Base-by-base conservation (phyloP, 1,284 basidiomycete species). In the Cryptococcus depauperatus region DNA sequence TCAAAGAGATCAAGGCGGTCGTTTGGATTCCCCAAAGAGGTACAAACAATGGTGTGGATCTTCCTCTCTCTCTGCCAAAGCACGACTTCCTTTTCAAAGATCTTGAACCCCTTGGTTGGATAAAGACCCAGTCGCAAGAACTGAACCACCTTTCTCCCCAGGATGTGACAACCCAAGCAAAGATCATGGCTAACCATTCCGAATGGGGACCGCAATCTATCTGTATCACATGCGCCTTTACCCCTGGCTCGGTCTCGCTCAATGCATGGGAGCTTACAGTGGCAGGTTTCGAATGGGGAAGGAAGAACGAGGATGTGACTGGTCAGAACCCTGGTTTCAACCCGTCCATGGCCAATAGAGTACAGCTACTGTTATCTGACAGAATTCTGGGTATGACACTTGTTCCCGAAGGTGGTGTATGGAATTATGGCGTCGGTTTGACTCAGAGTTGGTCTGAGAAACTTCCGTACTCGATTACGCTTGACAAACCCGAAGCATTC, bases 1-100 rank as follows among this genome's bases (percentile, higher is more conserved):
- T 98, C 56, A 96, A 97, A 75, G 95, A 99, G 75, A 86, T 99
- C 73, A 95, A 93, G 77, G 91, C 90, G 18, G 77, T 98, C 37
- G 91, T 82, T 9, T 95, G 91, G 85, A 81, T 92, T 22, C 95
- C 95, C 25, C 95, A 99, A 70, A 81, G 92, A 37, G 93, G 95
- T 37, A 92, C 85, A 62, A 95, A 96, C 71, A 93, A 86, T 67
- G 82, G 80, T 37, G 83, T 96, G 18, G 90, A 96, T 67, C 75
- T 97, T 34, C 92, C 92, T 9, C 70, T 76, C 32, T 82, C 86
- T 56, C 74, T 95, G 43, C 92, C 92, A 14, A 83, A 85, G 69
- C 90, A 95, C 63, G 92, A 96, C 63, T 92, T 87, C 76, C 74
- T 97, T 49, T 75, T 97, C 50, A 93, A 93, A 68, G 91, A 92